A percentile compares a stretch with the other conserved stretches of the same genome.
phyloP scores from a whole-genome alignment of 257 asterid genomes.

The Haberlea rhodopensis region DNA sequence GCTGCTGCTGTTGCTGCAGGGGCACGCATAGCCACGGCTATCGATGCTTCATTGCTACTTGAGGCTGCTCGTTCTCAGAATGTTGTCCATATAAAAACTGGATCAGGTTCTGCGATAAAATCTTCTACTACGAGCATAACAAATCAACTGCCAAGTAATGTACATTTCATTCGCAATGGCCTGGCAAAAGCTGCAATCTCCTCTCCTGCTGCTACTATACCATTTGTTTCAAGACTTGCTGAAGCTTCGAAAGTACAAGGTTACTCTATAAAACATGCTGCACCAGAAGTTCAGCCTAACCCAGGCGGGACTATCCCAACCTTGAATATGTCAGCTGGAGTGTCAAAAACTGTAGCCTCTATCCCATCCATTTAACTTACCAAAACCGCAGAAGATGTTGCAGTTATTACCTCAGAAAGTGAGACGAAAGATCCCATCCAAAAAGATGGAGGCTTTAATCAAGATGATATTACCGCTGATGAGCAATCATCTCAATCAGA shows the following conservation, averaged over 20 bases:
- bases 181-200: slow-evolving; percentile 50
- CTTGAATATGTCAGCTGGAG: slow-evolving; percentile 22
- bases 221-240: slow-evolving; percentile 33
- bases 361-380: slow-evolving; percentile 22
- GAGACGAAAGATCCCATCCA: slow-evolving; percentile 26
- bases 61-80: slow-evolving; percentile 57
- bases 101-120: slow-evolving; percentile 42
- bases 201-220: slow-evolving; percentile 33
- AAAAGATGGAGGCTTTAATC: slow-evolving; percentile 20
- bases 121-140: slow-evolving; percentile 40
- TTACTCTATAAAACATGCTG: slow-evolving; percentile 34
- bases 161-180: slow-evolving; percentile 67
- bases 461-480: slow-evolving; percentile 20
- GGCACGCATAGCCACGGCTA: slow-evolving; percentile 44
- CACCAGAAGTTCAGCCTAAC: slow-evolving; percentile 27
- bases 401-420: slow-evolving; percentile 27
- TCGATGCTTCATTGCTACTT: slow-evolving; percentile 41
- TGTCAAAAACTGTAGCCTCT: slow-evolving; percentile 23
- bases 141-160: slow-evolving; percentile 73
- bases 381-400: slow-evolving; percentile 23
- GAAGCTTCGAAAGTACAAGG: slow-evolving; percentile 39
- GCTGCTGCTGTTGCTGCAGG: slow-evolving; percentile 57
- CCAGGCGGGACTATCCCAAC: slow-evolving; percentile 26
- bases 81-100: slow-evolving; percentile 59
- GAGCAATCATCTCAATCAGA: slow-evolving; percentile 31